Evolutionary conservation across 2,329 filamentous ascomycete genomes (phyloP), one percentile per base, ranked within the genome.

Genomic region (Colletotrichum plurivorum): DNA sequence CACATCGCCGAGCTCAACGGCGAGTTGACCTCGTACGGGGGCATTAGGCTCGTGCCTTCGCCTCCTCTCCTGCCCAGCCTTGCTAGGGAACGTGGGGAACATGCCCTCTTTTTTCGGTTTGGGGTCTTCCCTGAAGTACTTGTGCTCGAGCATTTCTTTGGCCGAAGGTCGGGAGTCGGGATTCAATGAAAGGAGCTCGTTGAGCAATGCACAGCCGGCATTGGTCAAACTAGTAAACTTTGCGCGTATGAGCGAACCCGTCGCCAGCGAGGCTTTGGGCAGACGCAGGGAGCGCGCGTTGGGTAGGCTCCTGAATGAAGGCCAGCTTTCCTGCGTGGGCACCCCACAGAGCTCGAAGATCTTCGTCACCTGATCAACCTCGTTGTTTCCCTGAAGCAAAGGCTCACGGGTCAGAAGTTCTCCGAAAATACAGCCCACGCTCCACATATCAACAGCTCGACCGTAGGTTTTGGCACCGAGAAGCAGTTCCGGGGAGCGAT

Each of bases 71-170:
- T 96, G 93, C 1, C 94, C 94, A 0, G 96, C 96, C 80, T 97
- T 98, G 75, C 93, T 96, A 0, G 96, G 96, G 78, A 98, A 99
- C 0, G 96, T 98, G 2, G 96, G 96, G 77, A 99, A 98, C 91
- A 99, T 92, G 75, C 92, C 92, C 77, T 94, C 92, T 8, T 92
- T 90, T 82, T 98, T 98, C 1, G 95, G 94, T 70, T 93, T 93
- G 1, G 96, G 96, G 73, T 97, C 92, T 81, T 98, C 95, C 18
- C 80, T 85, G 80, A 99, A 99, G 79, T 97, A 99, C 43, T 90
- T 85, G 79, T 98, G 94, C 55, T 86, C 83, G 43, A 98, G 85
- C 78, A 97, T 90, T 69, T 94, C 88, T 57, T 84, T 84, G 1
- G 95, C 94, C 2, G 88, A 86, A 0, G 94, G 94, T 18, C 96